phyloP scores from a whole-genome alignment of 2,329 filamentous ascomycete genomes.

The Exophiala spinifera region DNA sequence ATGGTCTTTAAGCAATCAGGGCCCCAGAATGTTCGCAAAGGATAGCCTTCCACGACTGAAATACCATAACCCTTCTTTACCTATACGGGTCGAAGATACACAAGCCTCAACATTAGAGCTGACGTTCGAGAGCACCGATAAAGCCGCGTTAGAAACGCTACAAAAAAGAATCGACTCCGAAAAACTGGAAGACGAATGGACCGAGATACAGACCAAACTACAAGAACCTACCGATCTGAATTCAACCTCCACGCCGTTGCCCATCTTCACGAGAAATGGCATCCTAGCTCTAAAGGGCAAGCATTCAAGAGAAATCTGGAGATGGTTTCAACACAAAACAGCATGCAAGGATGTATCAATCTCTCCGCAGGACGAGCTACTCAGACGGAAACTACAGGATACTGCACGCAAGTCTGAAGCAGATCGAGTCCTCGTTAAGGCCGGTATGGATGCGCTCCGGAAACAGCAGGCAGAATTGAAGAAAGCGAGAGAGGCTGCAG shows the following conservation, averaged over 20 bases:
- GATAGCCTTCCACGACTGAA: constrained; percentile 80
- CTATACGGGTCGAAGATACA: constrained; percentile 73
- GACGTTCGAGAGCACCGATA: constrained; percentile 36
- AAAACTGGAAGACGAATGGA: constrained; percentile 14
- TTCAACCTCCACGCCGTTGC: constrained; percentile 31
- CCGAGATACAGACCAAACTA: constrained; percentile 13
- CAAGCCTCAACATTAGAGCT: constrained; percentile 40
- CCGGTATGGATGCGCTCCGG: constrained; percentile 43
- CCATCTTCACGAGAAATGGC: constrained; percentile 35
- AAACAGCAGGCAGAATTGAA: constrained; percentile 46
- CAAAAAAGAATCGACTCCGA: constrained; percentile 1
- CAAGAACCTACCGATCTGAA: constrained; percentile 10
- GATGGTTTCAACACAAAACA: constrained; percentile 41
- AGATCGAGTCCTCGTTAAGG: constrained; percentile 39
- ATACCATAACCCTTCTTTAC: constrained; percentile 84
- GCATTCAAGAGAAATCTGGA: constrained; percentile 42
- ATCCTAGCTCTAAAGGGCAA: constrained; percentile 33
- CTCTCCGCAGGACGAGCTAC: constrained; percentile 35
- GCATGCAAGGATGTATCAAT: constrained; percentile 38
- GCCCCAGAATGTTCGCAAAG: constrained; percentile 80
- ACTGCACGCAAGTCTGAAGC: constrained; percentile 37
- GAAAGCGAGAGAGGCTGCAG: constrained; percentile 44
- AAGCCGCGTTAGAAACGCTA: constrained; percentile 5
- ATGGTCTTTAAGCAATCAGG: constrained; percentile 40
- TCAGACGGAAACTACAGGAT: constrained; percentile 37